Base-by-base conservation (phyloP, 1,284 basidiomycete species). In the Apiotrichum mycotoxinovorans region DNA sequence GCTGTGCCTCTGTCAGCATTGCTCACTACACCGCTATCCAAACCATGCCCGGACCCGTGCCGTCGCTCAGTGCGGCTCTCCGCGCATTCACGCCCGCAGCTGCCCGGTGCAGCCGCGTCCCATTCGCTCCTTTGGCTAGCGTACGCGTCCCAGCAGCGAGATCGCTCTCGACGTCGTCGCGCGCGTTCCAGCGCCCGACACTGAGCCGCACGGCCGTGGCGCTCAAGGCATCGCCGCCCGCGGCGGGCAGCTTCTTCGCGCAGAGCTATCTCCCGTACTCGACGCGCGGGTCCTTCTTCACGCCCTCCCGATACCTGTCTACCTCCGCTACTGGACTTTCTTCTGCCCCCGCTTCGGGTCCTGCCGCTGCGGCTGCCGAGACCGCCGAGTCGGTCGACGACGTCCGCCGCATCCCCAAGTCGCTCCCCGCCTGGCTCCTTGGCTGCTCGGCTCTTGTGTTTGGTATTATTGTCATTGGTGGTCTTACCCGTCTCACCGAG, bases 401-500 rank as follows among this genome's bases (percentile, higher is more conserved):
- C 18, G 81, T 58, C 34, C 60, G 60, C 41, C 50, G 91, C 25
- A 85, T 92, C 10, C 80, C 86, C 1, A 87, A 87, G 0, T 79
- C 85, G 14, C 89, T 98, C 7, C 77, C 79, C 0, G 69, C 83
- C 61, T 96, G 94, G 88, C 83, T 98, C 20, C 82, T 93, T 68
- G 75, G 83, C 38, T 92, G 90, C 20, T 88, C 91, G 0, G 85
- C 84, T 5, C 80, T 98, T 42, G 91, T 96, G 26, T 89, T 96
- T 67, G 85, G 85, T 26, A 91, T 98, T 73, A 87, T 98, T 66
- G 87, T 98, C 49, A 91, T 99, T 7, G 96, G 96, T 37, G 96
- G 95, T 12, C 84, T 98, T 52, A 99, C 96, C 2, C 87, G 96
- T 42, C 83, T 99, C 60, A 99, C 96, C 4, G 96, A 99, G 79